These are phyloP conservation scores for Phytophthora podocarpi DNA, from an alignment of 352 stramenopile species.

Conservation along the genomic window DNA sequence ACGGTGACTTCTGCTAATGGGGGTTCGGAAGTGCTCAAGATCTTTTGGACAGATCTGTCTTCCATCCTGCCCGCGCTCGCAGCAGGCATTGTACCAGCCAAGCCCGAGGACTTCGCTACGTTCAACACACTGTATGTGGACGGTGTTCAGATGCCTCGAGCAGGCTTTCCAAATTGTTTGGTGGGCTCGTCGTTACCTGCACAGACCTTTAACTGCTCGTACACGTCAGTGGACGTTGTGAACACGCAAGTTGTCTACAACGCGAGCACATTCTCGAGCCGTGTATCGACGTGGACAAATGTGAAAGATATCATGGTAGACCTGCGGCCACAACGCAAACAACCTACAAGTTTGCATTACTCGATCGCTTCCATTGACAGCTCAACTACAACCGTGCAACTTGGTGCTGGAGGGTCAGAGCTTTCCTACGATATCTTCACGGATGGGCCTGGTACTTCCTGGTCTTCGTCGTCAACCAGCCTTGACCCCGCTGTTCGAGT, in stretches of 20 bases:
- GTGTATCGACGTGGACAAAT: constrained; percentile 45
- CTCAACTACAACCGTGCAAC: constrained; percentile 22
- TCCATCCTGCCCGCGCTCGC: constrained; percentile 39
- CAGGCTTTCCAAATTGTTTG: constrained; percentile 62
- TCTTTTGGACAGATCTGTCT: constrained; percentile 60
- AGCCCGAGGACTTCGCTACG: constrained; percentile 35
- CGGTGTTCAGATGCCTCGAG: constrained; percentile 47
- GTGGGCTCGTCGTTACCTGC: constrained; percentile 23
- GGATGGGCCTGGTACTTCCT: constrained; percentile 24
- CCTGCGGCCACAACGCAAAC: constrained; percentile 31
- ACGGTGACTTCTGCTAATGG: constrained; percentile 3
- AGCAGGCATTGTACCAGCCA: constrained; percentile 20
- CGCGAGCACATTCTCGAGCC: constrained; percentile 45
- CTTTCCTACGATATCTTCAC: constrained; percentile 50
- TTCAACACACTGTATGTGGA: constrained; percentile 65
- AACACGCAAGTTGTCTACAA: constrained; percentile 40
- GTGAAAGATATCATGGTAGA: constrained; percentile 33
- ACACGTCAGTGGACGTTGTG: constrained; percentile 21
- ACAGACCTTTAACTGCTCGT: constrained; percentile 47
- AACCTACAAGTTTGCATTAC: constrained; percentile 49
- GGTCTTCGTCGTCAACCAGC: background rate
- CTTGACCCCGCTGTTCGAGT: constrained; percentile 48
- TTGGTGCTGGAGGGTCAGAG: constrained; percentile 60
- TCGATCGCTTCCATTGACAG: constrained; percentile 37
- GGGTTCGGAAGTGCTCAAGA: constrained; percentile 24